Evolutionary conservation across 1,284 basidiomycete species (phyloP), one percentile per base, ranked within the genome.

Genomic region (Pseudozyma hubeiensis): DNA sequence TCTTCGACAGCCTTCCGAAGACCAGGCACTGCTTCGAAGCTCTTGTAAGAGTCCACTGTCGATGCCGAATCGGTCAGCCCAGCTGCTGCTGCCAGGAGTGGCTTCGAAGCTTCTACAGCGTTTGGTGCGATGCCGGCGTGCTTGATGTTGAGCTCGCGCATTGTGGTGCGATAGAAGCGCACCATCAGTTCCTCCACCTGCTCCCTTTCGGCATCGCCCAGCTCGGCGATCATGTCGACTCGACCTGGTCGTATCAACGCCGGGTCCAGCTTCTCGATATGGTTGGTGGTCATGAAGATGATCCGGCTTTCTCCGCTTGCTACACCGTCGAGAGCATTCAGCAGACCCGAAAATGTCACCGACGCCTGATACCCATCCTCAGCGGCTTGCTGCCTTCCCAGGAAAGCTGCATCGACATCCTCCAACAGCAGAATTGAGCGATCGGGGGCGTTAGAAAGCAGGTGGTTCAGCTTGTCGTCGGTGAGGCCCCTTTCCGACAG

Each of bases 231-330:
- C 46, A 98, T 85, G 84, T 99, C 96, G 39, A 99, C 94, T 9
- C 96, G 89, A 1, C 96, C 96, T 0, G 96, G 96, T 54, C 96
- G 90, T 76, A 99, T 94, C 40, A 99, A 89, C 0, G 97, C 96
- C 9, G 93, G 91, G 81, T 96, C 94, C 19, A 84, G 73, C 39
- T 71, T 70, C 63, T 84, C 82, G 43, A 93, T 85, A 80, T 98
- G 96, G 85, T 99, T 99, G n/a, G 96, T 99, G 1, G 96, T 99
- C 92, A 99, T 93, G 86, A 99, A 99, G 44, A 99, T 90, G 81
- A 99, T 92, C n/a, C 97, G 90, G 81, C 97, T 94, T 30, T 85
- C 85, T 39, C 94, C 93, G 5, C 93, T 95, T 2, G 95, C 96
- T 14, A 99, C 96, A 17, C 97, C 97, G 83, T 99, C 97, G 4